These are phyloP conservation scores for Thermothielavioides terrestris DNA, from an alignment of 495 filamentous ascomycete species.

Conservation along the genomic window DNA sequence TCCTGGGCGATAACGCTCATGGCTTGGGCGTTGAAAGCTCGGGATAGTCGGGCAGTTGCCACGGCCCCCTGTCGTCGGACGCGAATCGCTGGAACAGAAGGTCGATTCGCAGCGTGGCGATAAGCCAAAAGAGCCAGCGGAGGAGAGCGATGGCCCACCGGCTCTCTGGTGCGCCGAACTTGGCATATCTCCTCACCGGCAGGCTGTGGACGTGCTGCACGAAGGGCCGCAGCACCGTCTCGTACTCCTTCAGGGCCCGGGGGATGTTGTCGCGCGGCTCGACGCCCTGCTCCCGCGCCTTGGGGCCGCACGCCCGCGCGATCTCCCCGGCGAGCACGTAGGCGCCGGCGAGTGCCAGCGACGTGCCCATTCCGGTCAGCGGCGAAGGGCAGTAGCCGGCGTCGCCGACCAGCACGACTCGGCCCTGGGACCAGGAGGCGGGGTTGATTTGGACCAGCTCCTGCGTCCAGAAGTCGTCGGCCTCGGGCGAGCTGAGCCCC, in stretches of 20 bases:
- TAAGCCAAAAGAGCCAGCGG: constrained; percentile 1
- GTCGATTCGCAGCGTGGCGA: constrained; percentile 3
- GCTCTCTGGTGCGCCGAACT: constrained; percentile 4
- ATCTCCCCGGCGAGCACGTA: constrained; percentile 50
- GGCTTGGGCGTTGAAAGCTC: neutral
- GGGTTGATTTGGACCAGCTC: constrained; percentile 34
- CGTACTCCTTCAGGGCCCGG: constrained; percentile 15
- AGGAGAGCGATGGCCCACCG: constrained; percentile 3
- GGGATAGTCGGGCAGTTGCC: constrained; percentile 19
- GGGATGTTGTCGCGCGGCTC: constrained; percentile 7
- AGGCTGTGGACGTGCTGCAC: constrained; percentile 8
- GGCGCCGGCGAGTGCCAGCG: constrained; percentile 36
- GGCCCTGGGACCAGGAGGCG: constrained; percentile 34
- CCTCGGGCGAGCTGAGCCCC: constrained; percentile 24
- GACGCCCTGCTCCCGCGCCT: neutral
- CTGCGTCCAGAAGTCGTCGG: constrained; percentile 44
- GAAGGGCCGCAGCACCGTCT: constrained; percentile 13
- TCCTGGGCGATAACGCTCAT: no score
- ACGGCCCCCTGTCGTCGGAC: neutral
- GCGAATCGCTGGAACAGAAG: neutral
- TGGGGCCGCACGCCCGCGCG: constrained; percentile 16
- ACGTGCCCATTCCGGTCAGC: constrained; percentile 40
- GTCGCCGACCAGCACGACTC: constrained; percentile 48
- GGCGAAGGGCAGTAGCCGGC: constrained; percentile 44
- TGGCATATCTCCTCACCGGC: neutral